phyloP scores from a whole-genome alignment of 305 asterid species.

The Withania somnifera region DNA sequence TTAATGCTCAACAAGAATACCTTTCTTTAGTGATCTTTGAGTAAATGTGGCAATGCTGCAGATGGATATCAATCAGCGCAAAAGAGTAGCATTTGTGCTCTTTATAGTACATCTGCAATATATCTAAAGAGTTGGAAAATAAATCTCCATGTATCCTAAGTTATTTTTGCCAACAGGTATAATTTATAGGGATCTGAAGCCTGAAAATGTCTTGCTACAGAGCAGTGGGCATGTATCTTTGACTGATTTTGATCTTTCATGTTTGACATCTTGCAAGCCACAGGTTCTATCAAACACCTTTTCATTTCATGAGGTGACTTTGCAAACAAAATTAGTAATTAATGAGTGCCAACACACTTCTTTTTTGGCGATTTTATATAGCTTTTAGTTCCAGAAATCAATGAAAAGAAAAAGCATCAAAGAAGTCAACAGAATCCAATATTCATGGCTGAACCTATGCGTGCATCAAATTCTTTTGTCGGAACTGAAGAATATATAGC shows the following conservation, averaged over 20 bases:
- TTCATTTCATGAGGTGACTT: not conserved
- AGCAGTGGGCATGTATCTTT: slow-evolving; percentile 69
- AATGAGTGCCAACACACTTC: not conserved
- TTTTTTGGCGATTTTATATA: slow-evolving; percentile 22
- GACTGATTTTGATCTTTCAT: slow-evolving; percentile 93
- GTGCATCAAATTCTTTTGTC: slow-evolving; percentile 92
- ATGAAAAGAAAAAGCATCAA: slow-evolving; percentile 55
- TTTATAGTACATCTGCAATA: not conserved
- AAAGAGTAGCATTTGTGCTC: not conserved
- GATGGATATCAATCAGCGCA: not conserved
- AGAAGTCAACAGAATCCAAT: slow-evolving; percentile 62
- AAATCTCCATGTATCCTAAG: not conserved
- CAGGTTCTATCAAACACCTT: too few species aligned
- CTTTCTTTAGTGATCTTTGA: not conserved
- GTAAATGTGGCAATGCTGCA: not conserved
- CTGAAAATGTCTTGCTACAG: slow-evolving; percentile 82
- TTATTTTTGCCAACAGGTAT: slow-evolving; percentile 45
- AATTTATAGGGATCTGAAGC: slow-evolving; percentile 92
- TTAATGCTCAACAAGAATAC: not conserved
- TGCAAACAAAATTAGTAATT: not conserved
- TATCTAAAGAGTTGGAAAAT: not conserved
- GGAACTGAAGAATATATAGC: slow-evolving; percentile 98
- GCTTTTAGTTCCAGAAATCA: slow-evolving; percentile 73
- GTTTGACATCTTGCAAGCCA: slow-evolving; percentile 96
- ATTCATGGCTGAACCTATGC: slow-evolving; percentile 92